phyloP scores from a whole-genome alignment of 768 basidiomycete species.

The Heimioporus sp. region DNA sequence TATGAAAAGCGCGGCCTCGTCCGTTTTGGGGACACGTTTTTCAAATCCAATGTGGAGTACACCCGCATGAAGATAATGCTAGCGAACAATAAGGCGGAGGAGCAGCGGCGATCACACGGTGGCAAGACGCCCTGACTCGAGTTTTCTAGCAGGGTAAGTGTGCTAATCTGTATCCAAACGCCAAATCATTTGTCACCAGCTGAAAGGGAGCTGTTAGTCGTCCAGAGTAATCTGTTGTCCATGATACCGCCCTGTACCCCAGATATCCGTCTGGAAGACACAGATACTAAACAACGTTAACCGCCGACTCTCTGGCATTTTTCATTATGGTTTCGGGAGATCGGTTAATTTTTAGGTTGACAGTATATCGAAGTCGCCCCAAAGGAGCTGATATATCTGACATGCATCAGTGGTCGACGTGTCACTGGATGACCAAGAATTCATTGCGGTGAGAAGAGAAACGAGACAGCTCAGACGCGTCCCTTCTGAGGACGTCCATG shows the following conservation, averaged over 20 bases:
- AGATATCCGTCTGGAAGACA: conserved; percentile 2
- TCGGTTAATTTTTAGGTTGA: background rate
- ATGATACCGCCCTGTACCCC: conserved; percentile 18
- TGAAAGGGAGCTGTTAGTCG: conserved; percentile 11
- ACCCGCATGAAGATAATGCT: conserved; percentile 48
- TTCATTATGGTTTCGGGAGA: conserved; percentile 4
- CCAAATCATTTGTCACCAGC: background rate
- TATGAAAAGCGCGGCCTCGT: conserved; percentile 52
- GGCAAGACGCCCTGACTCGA: background rate
- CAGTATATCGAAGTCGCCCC: conserved; percentile 3
- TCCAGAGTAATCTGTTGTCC: conserved; percentile 2
- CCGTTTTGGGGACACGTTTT: conserved; percentile 51
- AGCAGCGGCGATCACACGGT: background rate
- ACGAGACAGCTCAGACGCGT: background rate
- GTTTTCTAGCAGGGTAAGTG: background rate
- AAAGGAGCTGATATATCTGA: background rate
- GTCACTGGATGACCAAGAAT: background rate
- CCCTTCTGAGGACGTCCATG: background rate
- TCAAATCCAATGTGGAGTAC: conserved; percentile 54
- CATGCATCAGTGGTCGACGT: conserved; percentile 1
- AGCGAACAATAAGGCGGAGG: background rate
- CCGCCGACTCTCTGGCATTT: background rate
- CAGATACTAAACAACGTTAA: conserved; percentile 3
- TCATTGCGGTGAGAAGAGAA: background rate
- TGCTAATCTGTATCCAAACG: background rate